These are phyloP conservation scores for Termitomyces sp. DNA, from an alignment of 1,284 basidiomycete genomes.

Conservation along the genomic window DNA sequence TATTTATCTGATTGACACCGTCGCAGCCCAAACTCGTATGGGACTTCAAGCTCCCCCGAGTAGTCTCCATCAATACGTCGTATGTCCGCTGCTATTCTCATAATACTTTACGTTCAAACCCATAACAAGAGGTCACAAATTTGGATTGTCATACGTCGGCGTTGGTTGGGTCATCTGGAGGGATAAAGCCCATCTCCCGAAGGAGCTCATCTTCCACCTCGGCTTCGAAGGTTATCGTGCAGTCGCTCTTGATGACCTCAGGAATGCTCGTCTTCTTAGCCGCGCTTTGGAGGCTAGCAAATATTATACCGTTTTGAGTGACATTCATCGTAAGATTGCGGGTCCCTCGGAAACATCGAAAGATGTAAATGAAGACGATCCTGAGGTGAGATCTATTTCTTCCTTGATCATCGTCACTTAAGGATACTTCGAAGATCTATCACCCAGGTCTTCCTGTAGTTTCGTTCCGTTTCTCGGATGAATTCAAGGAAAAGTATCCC, in stretches of 20 bases:
- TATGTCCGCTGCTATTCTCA: constrained; percentile 10
- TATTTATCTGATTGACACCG: constrained; percentile 5
- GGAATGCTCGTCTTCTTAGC: constrained; percentile 82
- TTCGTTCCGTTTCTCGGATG: constrained; percentile 84
- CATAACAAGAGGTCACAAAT: constrained; percentile 70
- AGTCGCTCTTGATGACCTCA: constrained; percentile 72
- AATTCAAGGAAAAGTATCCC: constrained; percentile 66
- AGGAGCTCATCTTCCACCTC: constrained; percentile 88
- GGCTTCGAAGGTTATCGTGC: constrained; percentile 80
- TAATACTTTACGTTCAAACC: background rate
- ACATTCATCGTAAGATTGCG: constrained; percentile 48
- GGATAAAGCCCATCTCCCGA: constrained; percentile 72
- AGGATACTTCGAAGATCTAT: constrained; percentile 49
- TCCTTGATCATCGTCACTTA: background rate
- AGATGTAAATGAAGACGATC: constrained; percentile 34
- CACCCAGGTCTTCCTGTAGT: constrained; percentile 85
- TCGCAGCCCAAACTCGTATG: constrained; percentile 68
- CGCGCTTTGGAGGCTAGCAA: constrained; percentile 81
- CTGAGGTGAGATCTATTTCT: constrained; percentile 43
- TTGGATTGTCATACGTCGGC: constrained; percentile 84
- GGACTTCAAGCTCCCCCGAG: constrained; percentile 86
- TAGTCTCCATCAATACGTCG: constrained; percentile 85
- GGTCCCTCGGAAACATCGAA: constrained; percentile 9
- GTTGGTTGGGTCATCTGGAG: constrained; percentile 89
- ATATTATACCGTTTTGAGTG: constrained; percentile 71